Percentiles rank a stretch among this genome's conserved stretches.
These are phyloP conservation scores for Staphylotrichum tortipilum DNA, from an alignment of 495 filamentous ascomycete species.

Conservation along the genomic window DNA sequence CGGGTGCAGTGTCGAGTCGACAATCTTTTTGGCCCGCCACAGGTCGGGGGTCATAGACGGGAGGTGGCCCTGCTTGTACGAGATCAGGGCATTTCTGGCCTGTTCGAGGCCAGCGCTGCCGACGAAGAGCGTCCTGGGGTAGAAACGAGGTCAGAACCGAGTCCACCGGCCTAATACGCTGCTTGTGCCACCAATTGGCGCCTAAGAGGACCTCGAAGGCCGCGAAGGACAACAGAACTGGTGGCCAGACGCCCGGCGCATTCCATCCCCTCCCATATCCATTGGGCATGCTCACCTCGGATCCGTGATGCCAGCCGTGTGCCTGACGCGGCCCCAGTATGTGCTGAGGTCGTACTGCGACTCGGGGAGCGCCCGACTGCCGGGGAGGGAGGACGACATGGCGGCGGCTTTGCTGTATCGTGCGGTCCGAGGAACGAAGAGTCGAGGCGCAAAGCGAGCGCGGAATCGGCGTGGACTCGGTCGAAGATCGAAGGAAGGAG, in stretches of 20 bases:
- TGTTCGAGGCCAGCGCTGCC: constrained; percentile 66
- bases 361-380: constrained; percentile 71
- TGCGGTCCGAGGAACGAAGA: too few species aligned
- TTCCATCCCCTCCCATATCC: background rate
- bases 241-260: constrained; percentile 4
- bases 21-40: constrained; percentile 92
- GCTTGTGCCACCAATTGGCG: background rate
- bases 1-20: constrained; percentile 92
- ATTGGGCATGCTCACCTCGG: constrained; percentile 64
- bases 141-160: constrained; percentile 4
- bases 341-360: constrained; percentile 88
- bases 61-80: constrained; percentile 74
- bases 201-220: too few species aligned
- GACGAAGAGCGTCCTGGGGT: constrained; percentile 66
- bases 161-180: background rate
- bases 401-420: background rate
- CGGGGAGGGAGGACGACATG: constrained; percentile 90
- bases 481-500: background rate
- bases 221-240: too few species aligned
- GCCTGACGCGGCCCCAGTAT: constrained; percentile 90
- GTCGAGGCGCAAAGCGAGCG: background rate
- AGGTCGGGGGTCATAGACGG: constrained; percentile 77
- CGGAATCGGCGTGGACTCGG: too few species aligned
- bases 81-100: constrained; percentile 66
- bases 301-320: constrained; percentile 84